Percentiles rank a stretch among this genome's conserved stretches.
These are phyloP conservation scores for Cytospora piceae DNA, from an alignment of 2,329 filamentous ascomycete genomes.

Conservation along the genomic window DNA sequence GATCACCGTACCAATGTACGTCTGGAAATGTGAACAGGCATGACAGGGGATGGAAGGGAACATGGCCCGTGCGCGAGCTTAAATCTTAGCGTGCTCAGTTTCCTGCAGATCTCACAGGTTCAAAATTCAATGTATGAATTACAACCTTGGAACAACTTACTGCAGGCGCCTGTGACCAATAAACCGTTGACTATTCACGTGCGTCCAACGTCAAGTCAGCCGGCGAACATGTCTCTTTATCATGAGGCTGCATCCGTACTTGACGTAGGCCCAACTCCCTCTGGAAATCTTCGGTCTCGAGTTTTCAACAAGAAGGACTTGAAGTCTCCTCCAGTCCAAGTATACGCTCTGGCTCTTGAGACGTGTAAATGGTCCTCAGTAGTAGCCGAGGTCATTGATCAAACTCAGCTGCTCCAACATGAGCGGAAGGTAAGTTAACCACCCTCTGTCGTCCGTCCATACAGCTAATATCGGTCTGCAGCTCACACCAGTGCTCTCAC, in stretches of 20 bases:
- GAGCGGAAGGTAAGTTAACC: slow-evolving; percentile 75
- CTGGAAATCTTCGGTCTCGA: slow-evolving; percentile 85
- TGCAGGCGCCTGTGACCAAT: not conserved
- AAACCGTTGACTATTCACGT: not conserved
- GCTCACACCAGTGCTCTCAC: slow-evolving; percentile 78
- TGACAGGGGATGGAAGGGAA: not conserved
- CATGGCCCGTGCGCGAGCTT: not conserved
- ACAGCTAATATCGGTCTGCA: slow-evolving; percentile 46
- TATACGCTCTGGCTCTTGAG: slow-evolving; percentile 87
- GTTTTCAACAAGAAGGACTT: slow-evolving; percentile 75
- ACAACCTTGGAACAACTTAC: not conserved
- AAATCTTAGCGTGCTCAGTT: not conserved
- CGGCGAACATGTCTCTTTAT: slow-evolving; percentile 89
- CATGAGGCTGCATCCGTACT: slow-evolving; percentile 85
- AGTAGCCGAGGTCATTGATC: slow-evolving; percentile 88
- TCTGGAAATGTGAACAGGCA: not conserved
- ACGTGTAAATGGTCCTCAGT: slow-evolving; percentile 88
- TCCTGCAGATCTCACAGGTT: slow-evolving; percentile 12
- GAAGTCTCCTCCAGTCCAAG: slow-evolving; percentile 77
- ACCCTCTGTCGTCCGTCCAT: not conserved
- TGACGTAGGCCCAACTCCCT: slow-evolving; percentile 61
- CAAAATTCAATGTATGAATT: not conserved
- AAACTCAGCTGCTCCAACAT: slow-evolving; percentile 71
- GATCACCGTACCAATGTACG: not conserved
- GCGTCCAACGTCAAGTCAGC: not conserved